Evolutionary conservation across 331 rosid species (phyloP), one percentile per base, ranked within the genome.

Genomic region (Dryas integrifolia): DNA sequence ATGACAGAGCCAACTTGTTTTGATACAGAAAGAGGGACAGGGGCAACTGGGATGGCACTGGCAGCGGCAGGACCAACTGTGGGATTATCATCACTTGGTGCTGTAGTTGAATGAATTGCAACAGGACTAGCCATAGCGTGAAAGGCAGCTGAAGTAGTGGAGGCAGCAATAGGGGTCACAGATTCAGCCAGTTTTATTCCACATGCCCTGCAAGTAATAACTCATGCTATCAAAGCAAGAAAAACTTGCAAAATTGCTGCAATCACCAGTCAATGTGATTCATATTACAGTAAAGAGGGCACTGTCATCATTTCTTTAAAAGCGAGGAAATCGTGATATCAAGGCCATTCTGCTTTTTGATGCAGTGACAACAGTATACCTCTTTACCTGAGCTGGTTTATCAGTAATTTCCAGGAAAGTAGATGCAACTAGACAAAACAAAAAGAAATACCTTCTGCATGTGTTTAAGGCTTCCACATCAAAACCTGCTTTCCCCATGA

Each of bases 111-210:
- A 69, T 70, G 24, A 16, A 49, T 43, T 45, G 72, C 49, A 49
- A 6, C 44, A 52, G 56, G n/a, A 65, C 67, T 71, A 41, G 71
- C 49, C 63, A 24, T n/a, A 26, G 62, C 59, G 26, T 56, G 16
- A 30, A 11, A 46, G 43, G 63, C 62, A 58, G 80, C 67, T 7
- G 62, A 14, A 30, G 73, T 55, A 7, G 55, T 70, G 55, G 39
- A 55, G 66, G 62, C 64, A 41, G 81, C 51, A 44, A 41, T 15
- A n/a, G 81, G 83, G 71, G 26, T 64, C 56, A 79, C 84, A 12
- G 83, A 45, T 79, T 76, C 81, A 47, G 84, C 87, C 14, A 57
- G 15, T 62, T 82, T 87, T 74, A 82, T 45, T 30, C 80, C 87
- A 65, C 64, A 21, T 74, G 51, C 50, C 72, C 87, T 82, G 85